Evolutionary conservation across 345 rosid genomes (phyloP).

Genomic region (Lagerstroemia speciosa): DNA sequence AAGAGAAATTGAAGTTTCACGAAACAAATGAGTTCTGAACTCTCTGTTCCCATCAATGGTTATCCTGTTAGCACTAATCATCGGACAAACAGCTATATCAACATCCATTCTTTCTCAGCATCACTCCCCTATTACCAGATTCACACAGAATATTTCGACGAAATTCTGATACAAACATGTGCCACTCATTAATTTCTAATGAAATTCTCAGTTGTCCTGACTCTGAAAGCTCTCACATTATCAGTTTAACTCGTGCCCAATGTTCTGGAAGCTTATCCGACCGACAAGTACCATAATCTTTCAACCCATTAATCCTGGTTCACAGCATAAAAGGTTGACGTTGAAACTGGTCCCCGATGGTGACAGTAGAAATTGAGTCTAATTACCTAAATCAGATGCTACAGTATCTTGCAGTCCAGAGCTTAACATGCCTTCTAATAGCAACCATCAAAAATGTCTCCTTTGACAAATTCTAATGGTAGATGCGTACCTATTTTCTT

Average conservation of each 20-base stretch:
- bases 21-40: neutral
- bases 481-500: slow-evolving; percentile 65
- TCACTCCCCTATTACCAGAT: neutral
- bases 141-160: neutral
- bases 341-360: too few relatives aligned
- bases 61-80: too few relatives aligned
- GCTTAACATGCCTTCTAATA: neutral
- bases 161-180: neutral
- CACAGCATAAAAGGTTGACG: neutral
- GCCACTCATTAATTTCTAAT: neutral
- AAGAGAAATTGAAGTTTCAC: neutral
- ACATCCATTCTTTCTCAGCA: too few relatives aligned
- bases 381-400: neutral
- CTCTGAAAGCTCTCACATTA: neutral
- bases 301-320: neutral
- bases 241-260: neutral
- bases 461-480: neutral
- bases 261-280: neutral
- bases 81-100: too few relatives aligned
- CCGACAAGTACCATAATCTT: neutral
- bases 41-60: neutral
- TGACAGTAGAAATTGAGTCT: too few relatives aligned
- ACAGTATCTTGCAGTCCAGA: neutral
- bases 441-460: neutral
- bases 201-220: neutral